Base-by-base conservation (phyloP, 495 filamentous ascomycete species). In the Halenospora varia region DNA sequence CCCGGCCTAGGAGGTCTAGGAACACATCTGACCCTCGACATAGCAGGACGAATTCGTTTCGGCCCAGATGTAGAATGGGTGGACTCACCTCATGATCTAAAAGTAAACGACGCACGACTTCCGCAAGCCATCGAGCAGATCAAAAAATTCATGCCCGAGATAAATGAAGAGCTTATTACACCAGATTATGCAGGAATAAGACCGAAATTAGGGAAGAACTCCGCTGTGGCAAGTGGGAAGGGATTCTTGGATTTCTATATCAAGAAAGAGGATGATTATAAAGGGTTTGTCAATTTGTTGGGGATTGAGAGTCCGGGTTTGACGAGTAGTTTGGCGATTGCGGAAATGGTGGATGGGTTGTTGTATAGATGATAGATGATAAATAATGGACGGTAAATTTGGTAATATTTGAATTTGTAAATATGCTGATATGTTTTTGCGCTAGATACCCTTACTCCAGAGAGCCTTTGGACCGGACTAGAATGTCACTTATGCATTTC, bases 31-130 rank as follows among this genome's bases (percentile, higher is more conserved):
- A 98, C 94, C 0, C 78, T 97, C 18, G 94, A 98, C 66, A 78
- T 97, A 75, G 82, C 79, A 0, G 93, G 92, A 0, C 81, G 88
- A 0, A 80, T 97, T 24, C 87, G 92, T 35, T 98, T 98, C 67
- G 94, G 94, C 0, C 94, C 94, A 0, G 94, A 98, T 65, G 89
- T 97, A 11, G 92, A 97, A 69, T 97, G 95, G 94, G 84, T 95
- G 0, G 76, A 82, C 42, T 79, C 82, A 39, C 79, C 87, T 0
- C 29, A 45, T 10, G 64, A 71, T 47, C 55, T 84, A 2, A 56
- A 59, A 3, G 75, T 82, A 18, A 81, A 76, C 60, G 70, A 74
- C 41, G 72, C 74, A n/a, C 74, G 88, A 2, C 71, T 96, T 51
- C 60, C 69, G n/a, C 74, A 81, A 51, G 91, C 93, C 0, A 64